phyloP scores from a whole-genome alignment of 1,284 basidiomycete genomes.

The Trichosporon asahii region DNA sequence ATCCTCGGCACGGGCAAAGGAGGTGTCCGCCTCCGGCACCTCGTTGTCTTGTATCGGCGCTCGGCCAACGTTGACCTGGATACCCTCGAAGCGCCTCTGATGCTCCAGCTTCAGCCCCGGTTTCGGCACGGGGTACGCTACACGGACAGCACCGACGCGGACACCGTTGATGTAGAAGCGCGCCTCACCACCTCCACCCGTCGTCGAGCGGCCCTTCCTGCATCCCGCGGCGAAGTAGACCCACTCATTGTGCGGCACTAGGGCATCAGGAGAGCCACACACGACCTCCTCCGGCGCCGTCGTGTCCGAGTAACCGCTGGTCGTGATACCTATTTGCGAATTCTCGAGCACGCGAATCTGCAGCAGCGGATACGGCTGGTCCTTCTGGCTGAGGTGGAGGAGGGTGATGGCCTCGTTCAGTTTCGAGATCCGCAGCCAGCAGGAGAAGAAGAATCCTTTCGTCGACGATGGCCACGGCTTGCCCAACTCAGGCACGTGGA shows the following conservation, averaged over 20 bases:
- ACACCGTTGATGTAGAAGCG: conserved; percentile 44
- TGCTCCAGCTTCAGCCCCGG: conserved; percentile 12
- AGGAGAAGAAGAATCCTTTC: conserved; percentile 46
- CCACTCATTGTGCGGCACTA: conserved; percentile 50
- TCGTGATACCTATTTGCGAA: conserved; percentile 47
- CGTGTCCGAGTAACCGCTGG: conserved; percentile 17
- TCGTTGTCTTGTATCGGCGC: conserved; percentile 2
- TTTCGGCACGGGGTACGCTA: conserved; percentile 36
- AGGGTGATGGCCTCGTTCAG: conserved; percentile 45
- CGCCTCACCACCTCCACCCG: conserved; percentile 34
- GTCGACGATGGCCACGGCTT: conserved; percentile 39
- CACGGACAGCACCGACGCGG: conserved; percentile 41
- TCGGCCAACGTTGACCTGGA: conserved; percentile 18
- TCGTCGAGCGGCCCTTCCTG: conserved; percentile 29
- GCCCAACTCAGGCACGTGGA: conserved; percentile 40
- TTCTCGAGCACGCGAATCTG: conserved; percentile 48
- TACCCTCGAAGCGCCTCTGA: conserved; percentile 9
- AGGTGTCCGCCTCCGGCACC: neutral
- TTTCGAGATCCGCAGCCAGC: conserved; percentile 47
- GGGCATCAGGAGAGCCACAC: conserved; percentile 43
- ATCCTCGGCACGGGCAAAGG: conserved; percentile 36
- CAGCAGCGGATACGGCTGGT: conserved; percentile 32
- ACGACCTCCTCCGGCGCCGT: conserved; percentile 36
- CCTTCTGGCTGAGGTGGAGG: conserved; percentile 37
- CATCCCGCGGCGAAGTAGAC: conserved; percentile 46